Evolutionary conservation across 2,329 filamentous ascomycete species (phyloP).

Genomic region (Talaromyces sp.): DNA sequence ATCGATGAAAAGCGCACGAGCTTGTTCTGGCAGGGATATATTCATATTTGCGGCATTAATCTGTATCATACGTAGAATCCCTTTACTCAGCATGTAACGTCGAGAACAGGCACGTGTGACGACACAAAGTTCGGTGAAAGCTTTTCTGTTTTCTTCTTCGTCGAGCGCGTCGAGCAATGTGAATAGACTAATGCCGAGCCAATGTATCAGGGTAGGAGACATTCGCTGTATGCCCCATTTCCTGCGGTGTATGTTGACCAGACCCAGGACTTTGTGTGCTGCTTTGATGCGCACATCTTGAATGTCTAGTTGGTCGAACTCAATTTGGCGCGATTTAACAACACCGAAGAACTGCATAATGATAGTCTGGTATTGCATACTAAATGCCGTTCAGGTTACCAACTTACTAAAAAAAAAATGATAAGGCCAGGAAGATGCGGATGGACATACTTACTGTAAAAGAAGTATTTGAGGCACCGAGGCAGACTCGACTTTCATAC

Average conservation of each 20-base stretch:
- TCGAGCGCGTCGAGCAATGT: not conserved
- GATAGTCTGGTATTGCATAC: constrained; percentile 2
- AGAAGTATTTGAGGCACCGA: constrained; percentile 7
- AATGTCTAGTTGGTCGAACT: not conserved
- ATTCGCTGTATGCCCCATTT: constrained; percentile 10
- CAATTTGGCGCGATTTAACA: not conserved
- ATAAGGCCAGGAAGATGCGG: not conserved
- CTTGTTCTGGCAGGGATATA: constrained; percentile 3
- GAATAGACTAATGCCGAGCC: not conserved
- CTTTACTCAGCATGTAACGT: constrained; percentile 1
- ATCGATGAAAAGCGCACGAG: constrained; percentile 2
- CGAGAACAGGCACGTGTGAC: not conserved
- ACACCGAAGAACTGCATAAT: constrained; percentile 2
- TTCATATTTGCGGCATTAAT: constrained; percentile 3
- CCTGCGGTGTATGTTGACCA: constrained; percentile 1
- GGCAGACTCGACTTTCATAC: not conserved
- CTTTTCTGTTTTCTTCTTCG: not conserved
- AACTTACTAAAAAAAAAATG: not conserved
- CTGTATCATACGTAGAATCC: constrained; percentile 6
- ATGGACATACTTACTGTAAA: not conserved
- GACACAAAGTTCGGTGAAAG: not conserved
- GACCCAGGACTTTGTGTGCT: not conserved
- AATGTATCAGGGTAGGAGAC: constrained; percentile 5
- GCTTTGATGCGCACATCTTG: constrained; percentile 3
- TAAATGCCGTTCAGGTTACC: not conserved